These are phyloP conservation scores for Lanmaoa rubissima DNA, from an alignment of 768 basidiomycete genomes.

Conservation along the genomic window DNA sequence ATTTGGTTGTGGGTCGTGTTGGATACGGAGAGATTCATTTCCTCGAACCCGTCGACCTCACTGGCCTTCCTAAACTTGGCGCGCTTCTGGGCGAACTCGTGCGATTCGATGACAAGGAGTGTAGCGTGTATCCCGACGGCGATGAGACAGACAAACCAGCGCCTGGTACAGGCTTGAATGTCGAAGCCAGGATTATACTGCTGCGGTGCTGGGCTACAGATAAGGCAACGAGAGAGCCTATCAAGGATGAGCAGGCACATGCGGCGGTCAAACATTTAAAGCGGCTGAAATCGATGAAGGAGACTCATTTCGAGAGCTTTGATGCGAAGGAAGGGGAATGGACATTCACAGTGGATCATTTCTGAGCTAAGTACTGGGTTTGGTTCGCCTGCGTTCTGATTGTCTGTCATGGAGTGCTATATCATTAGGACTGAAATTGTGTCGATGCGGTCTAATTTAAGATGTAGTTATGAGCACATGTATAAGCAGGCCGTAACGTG, in stretches of 20 bases:
- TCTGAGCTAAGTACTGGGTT: constrained; percentile 43
- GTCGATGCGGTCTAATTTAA: constrained; percentile 7
- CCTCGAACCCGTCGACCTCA: constrained; percentile 82
- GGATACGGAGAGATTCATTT: constrained; percentile 88
- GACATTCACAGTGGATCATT: constrained; percentile 94
- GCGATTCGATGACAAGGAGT: constrained; percentile 87
- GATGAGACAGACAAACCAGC: constrained; percentile 83
- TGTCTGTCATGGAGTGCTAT: background rate
- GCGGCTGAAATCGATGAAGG: constrained; percentile 78
- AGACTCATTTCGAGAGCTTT: constrained; percentile 82
- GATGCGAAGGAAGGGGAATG: constrained; percentile 81
- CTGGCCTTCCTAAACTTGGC: constrained; percentile 73
- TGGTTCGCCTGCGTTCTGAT: constrained; percentile 1
- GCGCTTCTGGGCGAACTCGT: constrained; percentile 86
- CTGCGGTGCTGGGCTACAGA: constrained; percentile 86
- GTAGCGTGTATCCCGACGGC: constrained; percentile 89
- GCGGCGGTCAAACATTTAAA: constrained; percentile 69
- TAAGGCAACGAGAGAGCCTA: constrained; percentile 86
- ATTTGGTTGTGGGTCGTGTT: constrained; percentile 85
- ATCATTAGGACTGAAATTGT: constrained; percentile 8
- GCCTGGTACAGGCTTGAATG: constrained; percentile 85
- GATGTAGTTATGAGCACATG: constrained; percentile 11
- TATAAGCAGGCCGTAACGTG: constrained; percentile 10
- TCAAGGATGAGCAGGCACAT: constrained; percentile 80
- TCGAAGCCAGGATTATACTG: constrained; percentile 74